A percentile compares a stretch with the other conserved stretches of the same genome.
phyloP scores from a whole-genome alignment of 2,329 filamentous ascomycete genomes.

The Tolypocladium tropicale region DNA sequence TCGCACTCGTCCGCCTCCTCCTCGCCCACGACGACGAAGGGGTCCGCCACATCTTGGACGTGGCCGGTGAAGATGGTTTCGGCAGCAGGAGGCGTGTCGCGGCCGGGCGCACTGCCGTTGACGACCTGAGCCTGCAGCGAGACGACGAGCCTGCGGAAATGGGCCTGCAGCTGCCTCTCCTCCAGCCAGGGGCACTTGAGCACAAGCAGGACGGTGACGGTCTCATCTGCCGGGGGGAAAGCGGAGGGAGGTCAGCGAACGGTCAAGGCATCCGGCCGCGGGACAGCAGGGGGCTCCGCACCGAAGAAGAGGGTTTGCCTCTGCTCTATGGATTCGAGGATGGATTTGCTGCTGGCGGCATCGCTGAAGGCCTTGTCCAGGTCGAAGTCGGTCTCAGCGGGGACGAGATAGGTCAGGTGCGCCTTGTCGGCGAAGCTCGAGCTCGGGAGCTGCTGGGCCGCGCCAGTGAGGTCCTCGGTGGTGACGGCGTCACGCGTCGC shows the following conservation, averaged over 20 bases:
- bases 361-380: conserved; percentile 41
- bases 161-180: conserved; percentile 44
- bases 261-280: too few relatives aligned
- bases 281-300: conserved; percentile 32
- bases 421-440: conserved; percentile 44
- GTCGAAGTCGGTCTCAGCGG: conserved; percentile 42
- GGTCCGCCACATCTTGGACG: conserved; percentile 38
- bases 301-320: conserved; percentile 63
- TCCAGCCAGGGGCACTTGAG: conserved; percentile 53
- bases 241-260: conserved; percentile 6
- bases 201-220: conserved; percentile 56
- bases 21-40: conserved; percentile 38
- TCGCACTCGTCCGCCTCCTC: conserved; percentile 19
- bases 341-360: conserved; percentile 30
- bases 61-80: conserved; percentile 52
- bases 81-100: conserved; percentile 33
- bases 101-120: conserved; percentile 42
- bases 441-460: conserved; percentile 12
- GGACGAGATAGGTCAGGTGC: conserved; percentile 50
- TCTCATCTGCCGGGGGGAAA: conserved; percentile 63
- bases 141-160: conserved; percentile 53
- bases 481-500: conserved; percentile 9
- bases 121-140: conserved; percentile 56
- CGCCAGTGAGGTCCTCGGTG: conserved; percentile 12
- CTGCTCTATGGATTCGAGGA: conserved; percentile 48